These are phyloP conservation scores for Chalciporus pseudorubinellus DNA, from an alignment of 768 basidiomycete genomes.

Conservation along the genomic window DNA sequence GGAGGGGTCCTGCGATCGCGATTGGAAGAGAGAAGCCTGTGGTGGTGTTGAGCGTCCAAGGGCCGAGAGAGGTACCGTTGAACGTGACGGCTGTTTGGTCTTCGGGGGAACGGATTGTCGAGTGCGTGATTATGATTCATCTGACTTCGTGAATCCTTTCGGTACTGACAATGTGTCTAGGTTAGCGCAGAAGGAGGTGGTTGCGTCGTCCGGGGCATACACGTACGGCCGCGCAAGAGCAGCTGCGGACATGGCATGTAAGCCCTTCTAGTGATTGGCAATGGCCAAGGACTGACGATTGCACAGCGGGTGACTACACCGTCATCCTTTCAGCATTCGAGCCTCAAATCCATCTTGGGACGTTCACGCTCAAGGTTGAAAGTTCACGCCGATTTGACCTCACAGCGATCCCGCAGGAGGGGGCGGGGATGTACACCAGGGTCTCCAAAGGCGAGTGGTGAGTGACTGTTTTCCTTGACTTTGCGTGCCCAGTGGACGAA, in stretches of 20 bases:
- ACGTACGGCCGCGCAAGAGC: constrained; percentile 69
- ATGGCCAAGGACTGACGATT: background rate
- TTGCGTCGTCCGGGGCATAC: constrained; percentile 76
- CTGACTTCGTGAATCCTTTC: background rate
- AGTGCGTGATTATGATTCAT: constrained; percentile 48
- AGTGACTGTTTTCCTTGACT: constrained; percentile 15
- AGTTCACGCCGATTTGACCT: constrained; percentile 62
- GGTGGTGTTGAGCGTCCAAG: constrained; percentile 48
- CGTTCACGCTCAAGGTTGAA: constrained; percentile 63
- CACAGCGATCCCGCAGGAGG: constrained; percentile 72
- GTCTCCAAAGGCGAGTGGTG: constrained; percentile 73
- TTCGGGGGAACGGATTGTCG: constrained; percentile 65
- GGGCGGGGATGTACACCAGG: constrained; percentile 86
- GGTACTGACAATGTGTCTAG: constrained; percentile 27
- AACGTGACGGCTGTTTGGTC: constrained; percentile 77
- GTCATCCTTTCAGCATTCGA: constrained; percentile 85
- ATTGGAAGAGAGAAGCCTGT: constrained; percentile 34
- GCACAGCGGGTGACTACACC: constrained; percentile 66
- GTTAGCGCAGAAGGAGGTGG: constrained; percentile 64
- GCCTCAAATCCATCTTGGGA: constrained; percentile 57
- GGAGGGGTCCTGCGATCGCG: background rate
- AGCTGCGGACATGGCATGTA: constrained; percentile 54
- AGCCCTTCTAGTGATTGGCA: constrained; percentile 6
- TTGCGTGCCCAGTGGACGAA: background rate
- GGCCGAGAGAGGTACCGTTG: constrained; percentile 64